Percentiles rank a stretch among this genome's conserved stretches.
phyloP scores from a whole-genome alignment of 116 monocot species.

The Dioscorea cayenensis region DNA sequence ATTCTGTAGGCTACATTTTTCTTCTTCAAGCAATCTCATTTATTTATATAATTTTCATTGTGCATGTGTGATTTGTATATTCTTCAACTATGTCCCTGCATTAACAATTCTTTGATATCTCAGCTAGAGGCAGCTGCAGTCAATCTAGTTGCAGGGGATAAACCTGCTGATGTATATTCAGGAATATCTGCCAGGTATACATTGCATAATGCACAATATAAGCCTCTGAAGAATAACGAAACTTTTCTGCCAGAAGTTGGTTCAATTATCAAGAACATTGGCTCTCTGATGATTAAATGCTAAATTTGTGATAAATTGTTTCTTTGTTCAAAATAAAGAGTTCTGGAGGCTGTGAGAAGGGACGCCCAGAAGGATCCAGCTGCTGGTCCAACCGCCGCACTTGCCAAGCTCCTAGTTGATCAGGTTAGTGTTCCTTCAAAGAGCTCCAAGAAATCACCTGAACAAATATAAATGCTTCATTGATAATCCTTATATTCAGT shows the following conservation, averaged over 20 bases:
- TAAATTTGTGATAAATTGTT: neutral
- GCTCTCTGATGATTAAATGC: neutral
- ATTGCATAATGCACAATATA: neutral
- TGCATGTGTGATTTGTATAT: slow-evolving; percentile 3
- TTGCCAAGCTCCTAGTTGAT: slow-evolving; percentile 70
- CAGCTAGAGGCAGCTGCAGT: slow-evolving; percentile 82
- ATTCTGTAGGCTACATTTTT: slow-evolving; percentile 36
- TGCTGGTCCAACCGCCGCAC: slow-evolving; percentile 44
- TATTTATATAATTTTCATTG: neutral
- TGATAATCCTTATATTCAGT: slow-evolving; percentile 13
- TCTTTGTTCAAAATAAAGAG: slow-evolving; percentile 41
- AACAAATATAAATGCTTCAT: neutral
- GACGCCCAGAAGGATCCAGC: slow-evolving; percentile 69
- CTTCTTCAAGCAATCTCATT: neutral
- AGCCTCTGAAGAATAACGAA: neutral
- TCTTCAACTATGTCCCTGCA: no score
- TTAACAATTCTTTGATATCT: neutral
- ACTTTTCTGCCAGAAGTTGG: neutral
- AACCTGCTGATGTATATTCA: slow-evolving; percentile 82
- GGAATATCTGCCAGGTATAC: slow-evolving; percentile 66
- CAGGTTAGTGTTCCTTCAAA: slow-evolving; percentile 54
- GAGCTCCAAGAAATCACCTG: neutral
- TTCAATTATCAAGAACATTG: no score
- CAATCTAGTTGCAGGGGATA: slow-evolving; percentile 72
- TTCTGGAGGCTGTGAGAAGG: slow-evolving; percentile 51